phyloP scores from a whole-genome alignment of 306 rosid genomes.

The Mucuna pruriens region DNA sequence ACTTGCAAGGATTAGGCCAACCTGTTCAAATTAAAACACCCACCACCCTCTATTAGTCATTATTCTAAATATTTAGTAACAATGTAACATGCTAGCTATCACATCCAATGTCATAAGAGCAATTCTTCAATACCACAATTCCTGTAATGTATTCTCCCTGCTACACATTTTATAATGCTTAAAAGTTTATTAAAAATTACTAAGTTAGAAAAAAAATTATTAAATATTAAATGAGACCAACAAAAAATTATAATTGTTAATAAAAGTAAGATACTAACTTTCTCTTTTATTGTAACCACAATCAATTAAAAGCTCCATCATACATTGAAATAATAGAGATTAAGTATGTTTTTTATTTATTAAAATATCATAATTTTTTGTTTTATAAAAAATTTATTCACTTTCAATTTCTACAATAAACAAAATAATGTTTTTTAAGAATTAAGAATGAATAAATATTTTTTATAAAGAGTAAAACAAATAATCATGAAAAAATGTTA shows the following conservation, averaged over 20 bases:
- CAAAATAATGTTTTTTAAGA: neutral
- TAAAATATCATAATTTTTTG: neutral
- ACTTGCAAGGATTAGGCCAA: conserved; percentile 36
- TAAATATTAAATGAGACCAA: too few relatives aligned
- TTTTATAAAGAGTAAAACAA: neutral
- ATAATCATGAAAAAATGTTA: neutral
- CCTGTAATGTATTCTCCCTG: too few relatives aligned
- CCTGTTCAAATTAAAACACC: conserved; percentile 29
- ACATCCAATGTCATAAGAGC: neutral
- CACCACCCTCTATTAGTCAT: neutral
- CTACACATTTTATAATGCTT: too few relatives aligned
- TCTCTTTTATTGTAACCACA: too few relatives aligned
- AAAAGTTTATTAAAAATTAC: too few relatives aligned
- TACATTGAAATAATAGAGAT: neutral
- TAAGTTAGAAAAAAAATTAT: too few relatives aligned
- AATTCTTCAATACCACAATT: neutral
- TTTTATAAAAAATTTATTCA: neutral
- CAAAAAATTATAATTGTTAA: too few relatives aligned
- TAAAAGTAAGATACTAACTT: too few relatives aligned
- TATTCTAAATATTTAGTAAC: neutral
- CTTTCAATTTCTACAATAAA: too few relatives aligned
- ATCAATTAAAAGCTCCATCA: neutral
- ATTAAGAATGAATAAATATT: too few relatives aligned
- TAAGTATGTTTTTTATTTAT: neutral
- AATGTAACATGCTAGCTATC: neutral